Evolutionary conservation across 2,329 filamentous ascomycete genomes (phyloP), one percentile per base, ranked within the genome.

Genomic region (Blumeria hordei): DNA sequence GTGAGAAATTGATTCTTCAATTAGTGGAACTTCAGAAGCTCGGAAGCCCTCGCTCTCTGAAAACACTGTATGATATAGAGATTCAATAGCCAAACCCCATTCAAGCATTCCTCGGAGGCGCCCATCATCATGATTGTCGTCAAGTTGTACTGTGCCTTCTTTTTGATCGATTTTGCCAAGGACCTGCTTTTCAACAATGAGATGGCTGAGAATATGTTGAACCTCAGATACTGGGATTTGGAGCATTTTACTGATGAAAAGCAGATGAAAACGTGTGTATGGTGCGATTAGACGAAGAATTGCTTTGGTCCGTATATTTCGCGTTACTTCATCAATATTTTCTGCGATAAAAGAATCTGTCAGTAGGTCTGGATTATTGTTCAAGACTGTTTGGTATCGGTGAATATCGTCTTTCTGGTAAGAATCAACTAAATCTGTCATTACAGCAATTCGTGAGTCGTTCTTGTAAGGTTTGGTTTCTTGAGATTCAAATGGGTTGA

Each of bases 401-500:
- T 90, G 84, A 60, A 98, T 90, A 65, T 96, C 90, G 64, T 96
- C 90, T 56, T 85, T 80, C 69, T 96, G 92, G 68, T 94, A 98
- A 10, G 92, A 88, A 63, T 96, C 88, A 21, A 98, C 92, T 0
- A 98, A 76, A 62, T 95, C 85, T 1, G 88, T 96, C 90, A 98
- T 98, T 62, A 88, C 90, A 2, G 87, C 83, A 62, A 98, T 95
- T 56, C 90, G 85, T 6, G 88, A 85, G 66, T 98, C 90, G 61
- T 85, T 90, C 70, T 88, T 90, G 74, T 98, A 98, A 0, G 92
- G 92, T 70, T 96, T 96, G 16, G 90, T 96, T 71, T 98, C 92
- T 68, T 96, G 92, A 8, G 88, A 95, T 69, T 96, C 90, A 67
- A 98, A 96, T 0, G 92, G 92, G 67, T 96, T 96, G 76, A 98